phyloP scores from a whole-genome alignment of 2,329 filamentous ascomycete genomes.

The Aspergillus hiratsukae region DNA sequence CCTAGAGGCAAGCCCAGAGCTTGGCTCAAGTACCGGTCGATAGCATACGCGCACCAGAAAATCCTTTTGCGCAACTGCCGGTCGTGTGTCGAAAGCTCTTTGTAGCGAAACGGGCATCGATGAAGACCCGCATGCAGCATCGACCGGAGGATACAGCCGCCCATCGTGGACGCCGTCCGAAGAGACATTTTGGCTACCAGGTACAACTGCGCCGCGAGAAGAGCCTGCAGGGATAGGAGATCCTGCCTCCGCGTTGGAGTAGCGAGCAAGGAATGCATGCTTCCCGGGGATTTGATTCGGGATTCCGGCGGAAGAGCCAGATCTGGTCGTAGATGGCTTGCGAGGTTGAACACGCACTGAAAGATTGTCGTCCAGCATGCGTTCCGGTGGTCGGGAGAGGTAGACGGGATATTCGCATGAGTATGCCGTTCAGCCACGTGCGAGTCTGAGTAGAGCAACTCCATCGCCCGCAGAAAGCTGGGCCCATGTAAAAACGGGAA shows the following conservation, averaged over 20 bases:
- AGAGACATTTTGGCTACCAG: constrained; percentile 47
- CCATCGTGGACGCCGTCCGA: constrained; percentile 46
- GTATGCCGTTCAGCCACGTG: not conserved
- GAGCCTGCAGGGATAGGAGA: constrained; percentile 45
- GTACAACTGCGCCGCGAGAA: constrained; percentile 48
- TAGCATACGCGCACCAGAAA: constrained; percentile 41
- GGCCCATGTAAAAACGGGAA: constrained; percentile 52
- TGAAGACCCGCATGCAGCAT: constrained; percentile 50
- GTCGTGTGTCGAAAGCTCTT: constrained; percentile 40
- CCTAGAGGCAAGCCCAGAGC: constrained; percentile 38
- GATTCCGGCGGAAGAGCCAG: constrained; percentile 30
- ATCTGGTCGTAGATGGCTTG: constrained; percentile 31
- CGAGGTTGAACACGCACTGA: constrained; percentile 51
- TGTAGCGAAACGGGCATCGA: constrained; percentile 49
- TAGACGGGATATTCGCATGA: not conserved
- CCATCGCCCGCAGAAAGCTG: constrained; percentile 44
- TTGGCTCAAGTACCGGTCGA: constrained; percentile 40
- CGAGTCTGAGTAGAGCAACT: constrained; percentile 35
- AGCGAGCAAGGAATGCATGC: constrained; percentile 35
- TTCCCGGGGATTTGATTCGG: constrained; percentile 36
- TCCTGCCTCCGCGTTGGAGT: constrained; percentile 41
- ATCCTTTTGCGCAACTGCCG: constrained; percentile 40
- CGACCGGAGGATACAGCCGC: constrained; percentile 44
- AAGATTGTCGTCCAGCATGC: constrained; percentile 38
- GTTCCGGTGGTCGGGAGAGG: constrained; percentile 16